Base-by-base conservation (phyloP, 108 stramenopile species). In the Nannochloropsis granulata region DNA sequence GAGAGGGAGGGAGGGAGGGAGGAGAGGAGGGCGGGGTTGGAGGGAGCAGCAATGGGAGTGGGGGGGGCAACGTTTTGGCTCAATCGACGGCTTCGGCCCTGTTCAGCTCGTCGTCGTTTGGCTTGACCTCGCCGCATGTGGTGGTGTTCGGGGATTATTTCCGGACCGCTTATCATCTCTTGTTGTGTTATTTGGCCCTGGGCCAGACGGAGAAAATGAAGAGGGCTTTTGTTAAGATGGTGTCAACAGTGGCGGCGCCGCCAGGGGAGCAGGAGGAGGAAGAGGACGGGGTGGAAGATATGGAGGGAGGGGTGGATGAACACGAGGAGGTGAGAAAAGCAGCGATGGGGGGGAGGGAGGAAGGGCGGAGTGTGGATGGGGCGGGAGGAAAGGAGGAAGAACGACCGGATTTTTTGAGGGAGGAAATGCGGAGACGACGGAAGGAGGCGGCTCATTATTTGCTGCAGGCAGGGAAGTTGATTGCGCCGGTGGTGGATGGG, bases 101-200 rank as follows among this genome's bases (percentile, higher is more conserved):
- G 5, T 71, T 71, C 0, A n/a, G 21, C 2, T n/a, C 56, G 21
- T 71, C 56, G 2, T n/a, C 21, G 8, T 21, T 71, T 43, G 83
- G 88, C 23, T 34, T 34, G 34, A 34, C 34, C 34, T 43, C 82
- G 43, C 89, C 92, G 13, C 56, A n/a, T n/a, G n/a, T n/a, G 56
- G 56, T 71, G 56, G 56, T 71, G 56, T 71, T 71, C 56, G 56
- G 56, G 16, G 56, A 71, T n/a, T 93, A 96, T 82, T 91, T 92
- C 86, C 93, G 93, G 88, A 91, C 93, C 26, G 94, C 93, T 24
- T 95, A 95, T 87, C 94, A 95, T 81, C 91, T 95, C 80, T 80
- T 96, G 5, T 71, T 96, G 25, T 96, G 95, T 84, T 92, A 94
- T 83, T 94, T 91, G 34, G 94, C 95, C 13, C 85, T 94, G 43